Evolutionary conservation across 2,329 filamentous ascomycete species (phyloP).

Genomic region (Nemania abortiva): DNA sequence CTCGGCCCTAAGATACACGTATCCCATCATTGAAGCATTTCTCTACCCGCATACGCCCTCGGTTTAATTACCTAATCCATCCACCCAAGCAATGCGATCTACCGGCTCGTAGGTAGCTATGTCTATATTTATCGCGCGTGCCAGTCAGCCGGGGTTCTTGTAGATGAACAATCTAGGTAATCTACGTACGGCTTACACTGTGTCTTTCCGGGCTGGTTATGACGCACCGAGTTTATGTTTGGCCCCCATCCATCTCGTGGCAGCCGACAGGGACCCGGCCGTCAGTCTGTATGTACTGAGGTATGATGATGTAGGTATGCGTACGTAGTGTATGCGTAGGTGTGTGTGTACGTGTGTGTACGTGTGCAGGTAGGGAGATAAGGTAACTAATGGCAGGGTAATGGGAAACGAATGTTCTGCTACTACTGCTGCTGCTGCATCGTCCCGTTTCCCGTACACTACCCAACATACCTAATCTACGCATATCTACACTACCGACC

Average conservation of each 20-base stretch:
- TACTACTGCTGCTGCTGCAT: not conserved
- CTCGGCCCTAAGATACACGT: not conserved
- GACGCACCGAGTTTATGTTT: not conserved
- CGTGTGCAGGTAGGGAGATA: constrained; percentile 7
- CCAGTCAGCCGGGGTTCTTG: not conserved
- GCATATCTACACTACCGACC: too few relatives aligned
- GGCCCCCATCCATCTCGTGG: constrained; percentile 16
- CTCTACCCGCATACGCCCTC: not conserved
- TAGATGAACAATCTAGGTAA: not conserved
- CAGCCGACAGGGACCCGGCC: constrained; percentile 11
- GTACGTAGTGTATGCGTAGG: not conserved
- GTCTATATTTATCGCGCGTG: not conserved
- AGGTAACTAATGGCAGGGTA: constrained; percentile 1
- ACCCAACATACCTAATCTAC: too few relatives aligned
- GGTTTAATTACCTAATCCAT: constrained; percentile 6
- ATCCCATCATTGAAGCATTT: not conserved
- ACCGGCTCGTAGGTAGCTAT: not conserved
- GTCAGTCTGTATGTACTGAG: not conserved
- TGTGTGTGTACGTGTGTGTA: constrained; percentile 1
- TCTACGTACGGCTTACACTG: not conserved
- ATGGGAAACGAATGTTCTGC: not conserved
- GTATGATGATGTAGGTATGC: not conserved
- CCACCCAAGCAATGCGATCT: constrained; percentile 7
- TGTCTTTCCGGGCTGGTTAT: not conserved
- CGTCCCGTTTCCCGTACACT: not conserved